Conservation (phyloP, 169 alveolate genomes). For the Neospora caninum region DNA sequence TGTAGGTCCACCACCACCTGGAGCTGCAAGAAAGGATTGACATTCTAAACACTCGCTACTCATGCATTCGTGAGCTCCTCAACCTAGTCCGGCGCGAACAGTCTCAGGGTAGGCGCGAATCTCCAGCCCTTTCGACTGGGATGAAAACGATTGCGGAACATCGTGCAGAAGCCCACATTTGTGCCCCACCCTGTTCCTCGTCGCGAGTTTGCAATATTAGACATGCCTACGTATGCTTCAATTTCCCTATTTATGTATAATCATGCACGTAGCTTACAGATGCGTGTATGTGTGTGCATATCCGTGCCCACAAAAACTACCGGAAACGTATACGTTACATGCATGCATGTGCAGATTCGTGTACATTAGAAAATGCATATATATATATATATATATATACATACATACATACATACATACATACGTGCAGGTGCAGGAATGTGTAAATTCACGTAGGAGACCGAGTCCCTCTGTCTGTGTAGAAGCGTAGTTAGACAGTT, state of each 20-base stretch:
- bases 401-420: not conserved
- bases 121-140: not conserved
- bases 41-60: conserved; percentile 39
- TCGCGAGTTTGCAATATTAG: not conserved
- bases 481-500: not conserved
- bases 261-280: too few relatives aligned
- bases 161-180: not conserved
- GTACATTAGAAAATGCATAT: not conserved
- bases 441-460: not conserved
- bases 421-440: not conserved
- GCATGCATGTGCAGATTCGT: not conserved
- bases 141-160: not conserved
- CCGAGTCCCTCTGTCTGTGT: too few relatives aligned
- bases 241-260: not conserved
- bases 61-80: conserved; percentile 45
- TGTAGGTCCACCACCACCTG: conserved; percentile 49
- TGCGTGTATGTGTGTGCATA: too few relatives aligned
- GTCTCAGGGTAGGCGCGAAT: not conserved
- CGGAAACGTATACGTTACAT: not conserved
- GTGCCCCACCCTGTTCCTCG: not conserved
- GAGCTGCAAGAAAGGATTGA: conserved; percentile 40
- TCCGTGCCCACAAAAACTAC: too few relatives aligned
- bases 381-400: not conserved
- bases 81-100: conserved; percentile 52
- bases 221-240: not conserved